These are phyloP conservation scores for Wickerhamiella domercqiae DNA, from an alignment of 805 yeast species.

Conservation along the genomic window DNA sequence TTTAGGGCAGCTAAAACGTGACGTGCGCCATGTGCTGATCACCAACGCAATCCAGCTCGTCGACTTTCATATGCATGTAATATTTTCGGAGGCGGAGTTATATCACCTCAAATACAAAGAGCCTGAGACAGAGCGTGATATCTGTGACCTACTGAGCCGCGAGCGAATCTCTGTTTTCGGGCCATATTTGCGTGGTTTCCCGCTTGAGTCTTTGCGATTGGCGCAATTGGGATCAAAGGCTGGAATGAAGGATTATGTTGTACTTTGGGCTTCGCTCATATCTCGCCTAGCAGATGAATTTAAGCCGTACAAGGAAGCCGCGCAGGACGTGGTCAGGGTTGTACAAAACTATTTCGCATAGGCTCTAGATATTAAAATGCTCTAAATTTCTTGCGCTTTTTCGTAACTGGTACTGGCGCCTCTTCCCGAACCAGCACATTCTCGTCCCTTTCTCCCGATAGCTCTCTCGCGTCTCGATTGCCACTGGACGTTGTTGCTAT, in stretches of 20 bases:
- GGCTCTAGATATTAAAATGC: background rate
- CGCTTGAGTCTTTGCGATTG: background rate
- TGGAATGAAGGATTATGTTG: background rate
- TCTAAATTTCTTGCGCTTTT: background rate
- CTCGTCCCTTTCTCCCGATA: background rate
- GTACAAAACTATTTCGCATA: background rate
- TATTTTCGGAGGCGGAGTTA: conserved; percentile 36
- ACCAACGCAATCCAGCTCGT: conserved; percentile 28
- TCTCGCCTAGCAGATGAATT: background rate
- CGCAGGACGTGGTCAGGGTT: background rate
- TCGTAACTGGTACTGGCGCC: too few species aligned
- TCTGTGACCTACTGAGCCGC: background rate
- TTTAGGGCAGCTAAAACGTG: background rate
- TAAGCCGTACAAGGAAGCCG: background rate
- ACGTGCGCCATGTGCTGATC: conserved; percentile 18
- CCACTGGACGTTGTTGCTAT: too few species aligned
- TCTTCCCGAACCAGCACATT: background rate
- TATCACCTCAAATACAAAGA: conserved; percentile 32
- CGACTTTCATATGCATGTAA: conserved; percentile 35
- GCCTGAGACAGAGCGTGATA: background rate
- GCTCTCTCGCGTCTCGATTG: background rate
- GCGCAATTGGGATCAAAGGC: background rate
- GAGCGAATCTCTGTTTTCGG: background rate
- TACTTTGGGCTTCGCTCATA: background rate
- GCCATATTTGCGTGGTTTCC: background rate